These are phyloP conservation scores for Cerrena zonata DNA, from an alignment of 1,284 basidiomycete genomes.

Conservation along the genomic window DNA sequence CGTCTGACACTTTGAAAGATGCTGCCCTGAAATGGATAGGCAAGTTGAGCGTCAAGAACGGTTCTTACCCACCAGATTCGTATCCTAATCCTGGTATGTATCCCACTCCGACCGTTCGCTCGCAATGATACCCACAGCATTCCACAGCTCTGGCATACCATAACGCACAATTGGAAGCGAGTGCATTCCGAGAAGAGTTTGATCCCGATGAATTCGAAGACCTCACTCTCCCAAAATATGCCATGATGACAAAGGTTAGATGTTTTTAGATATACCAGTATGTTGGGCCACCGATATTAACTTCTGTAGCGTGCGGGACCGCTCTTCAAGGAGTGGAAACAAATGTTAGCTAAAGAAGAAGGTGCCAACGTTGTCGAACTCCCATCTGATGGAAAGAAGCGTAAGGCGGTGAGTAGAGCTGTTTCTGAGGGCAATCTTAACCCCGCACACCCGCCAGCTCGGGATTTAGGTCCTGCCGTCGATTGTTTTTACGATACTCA, in stretches of 20 bases:
- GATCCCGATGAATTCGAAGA: slow-evolving; percentile 74
- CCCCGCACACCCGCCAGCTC: neutral
- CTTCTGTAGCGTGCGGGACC: slow-evolving; percentile 61
- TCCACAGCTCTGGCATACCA: slow-evolving; percentile 70
- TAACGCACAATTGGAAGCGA: slow-evolving; percentile 85
- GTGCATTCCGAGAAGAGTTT: slow-evolving; percentile 84
- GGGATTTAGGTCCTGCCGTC: slow-evolving; percentile 2
- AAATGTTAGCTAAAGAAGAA: slow-evolving; percentile 59
- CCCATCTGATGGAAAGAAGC: slow-evolving; percentile 49
- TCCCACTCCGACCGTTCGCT: slow-evolving; percentile 5
- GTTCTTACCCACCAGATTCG: slow-evolving; percentile 76
- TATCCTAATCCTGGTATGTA: slow-evolving; percentile 86
- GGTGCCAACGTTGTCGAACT: slow-evolving; percentile 45
- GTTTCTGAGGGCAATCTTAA: neutral
- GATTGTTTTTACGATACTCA: neutral
- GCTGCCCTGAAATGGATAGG: slow-evolving; percentile 73
- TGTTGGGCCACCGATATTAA: slow-evolving; percentile 5
- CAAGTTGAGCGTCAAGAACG: slow-evolving; percentile 71
- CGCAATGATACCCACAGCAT: neutral
- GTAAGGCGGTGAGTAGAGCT: slow-evolving; percentile 55
- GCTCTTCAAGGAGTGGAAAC: slow-evolving; percentile 74
- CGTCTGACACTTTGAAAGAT: slow-evolving; percentile 63
- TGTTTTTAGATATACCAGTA: slow-evolving; percentile 1
- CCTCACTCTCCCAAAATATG: slow-evolving; percentile 71
- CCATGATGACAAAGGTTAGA: slow-evolving; percentile 73